Percentiles rank a stretch among this genome's conserved stretches.
These are phyloP conservation scores for Litchi chinensis DNA, from an alignment of 345 rosid genomes.

Conservation along the genomic window DNA sequence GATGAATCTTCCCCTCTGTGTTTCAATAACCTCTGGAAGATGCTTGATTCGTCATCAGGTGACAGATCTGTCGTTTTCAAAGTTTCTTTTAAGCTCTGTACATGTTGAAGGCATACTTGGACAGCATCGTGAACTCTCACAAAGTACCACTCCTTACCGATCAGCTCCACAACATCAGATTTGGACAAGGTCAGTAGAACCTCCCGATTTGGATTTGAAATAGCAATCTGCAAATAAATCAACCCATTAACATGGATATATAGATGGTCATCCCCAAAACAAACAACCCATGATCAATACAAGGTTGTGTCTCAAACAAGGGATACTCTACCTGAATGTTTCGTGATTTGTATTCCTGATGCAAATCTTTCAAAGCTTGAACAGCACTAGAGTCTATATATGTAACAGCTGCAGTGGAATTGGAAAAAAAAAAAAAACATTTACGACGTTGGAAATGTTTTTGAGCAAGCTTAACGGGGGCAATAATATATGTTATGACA, in stretches of 20 bases:
- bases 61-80: conserved; percentile 28
- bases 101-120: conserved; percentile 87
- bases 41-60: conserved; percentile 40
- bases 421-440: neutral
- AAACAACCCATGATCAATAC: neutral
- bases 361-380: conserved; percentile 89
- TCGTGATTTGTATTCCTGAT: conserved; percentile 83
- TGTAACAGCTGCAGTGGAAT: conserved; percentile 66
- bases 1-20: conserved; percentile 48
- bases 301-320: neutral
- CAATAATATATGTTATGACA: neutral
- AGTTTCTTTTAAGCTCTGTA: conserved; percentile 52
- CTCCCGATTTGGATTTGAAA: conserved; percentile 84
- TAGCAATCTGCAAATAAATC: conserved; percentile 59
- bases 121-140: conserved; percentile 96
- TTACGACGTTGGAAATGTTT: neutral
- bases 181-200: conserved; percentile 77
- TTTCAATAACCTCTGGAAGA: conserved; percentile 47
- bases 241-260: neutral
- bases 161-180: conserved; percentile 71
- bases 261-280: neutral
- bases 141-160: conserved; percentile 94
- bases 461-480: neutral
- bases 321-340: conserved; percentile 66
- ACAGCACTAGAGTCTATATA: conserved; percentile 90